Base-by-base conservation (phyloP, 2,329 filamentous ascomycete species). In the Cercospora sp. region DNA sequence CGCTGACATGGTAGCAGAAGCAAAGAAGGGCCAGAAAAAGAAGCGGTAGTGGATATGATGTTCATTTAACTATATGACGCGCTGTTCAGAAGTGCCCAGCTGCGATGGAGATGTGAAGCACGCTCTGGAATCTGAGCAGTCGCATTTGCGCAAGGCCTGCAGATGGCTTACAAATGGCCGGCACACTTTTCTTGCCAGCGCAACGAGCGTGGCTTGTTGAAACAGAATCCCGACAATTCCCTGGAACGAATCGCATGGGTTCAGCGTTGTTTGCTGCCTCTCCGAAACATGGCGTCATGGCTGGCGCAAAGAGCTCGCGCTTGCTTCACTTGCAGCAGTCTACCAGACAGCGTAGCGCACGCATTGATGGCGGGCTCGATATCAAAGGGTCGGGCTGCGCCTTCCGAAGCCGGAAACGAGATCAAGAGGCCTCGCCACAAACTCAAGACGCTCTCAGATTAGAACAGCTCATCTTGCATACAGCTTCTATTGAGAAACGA, bases 1-100 rank as follows among this genome's bases (percentile, higher is more conserved):
- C 61, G 79, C 80, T 74, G 76, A 70, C 10, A 21, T 21, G 5
- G 4, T 2, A 43, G 34, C 58, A 67, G 40, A 58, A 63, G 58
- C 69, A 43, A 37, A 32, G 57, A 60, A 67, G 5, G 79, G 78
- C 63, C 84, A 84, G 78, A 82, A 81, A 75, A 82, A 79, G 78
- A 82, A 71, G 69, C 64, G 71, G 37, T 79, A 75, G 63, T 16
- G 32, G 18, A 9, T 2, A 59, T 37, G 30, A 59, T 28, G 28
- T 6, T 28, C 55, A 37, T 6, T 3, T 2, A 58, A 58, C 16
- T 24, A 16, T 2, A n/a, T 7, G 2, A 53, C 24, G 10, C 49
- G 21, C 21, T 8, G 13, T 30, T 2, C 13, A 53, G 21, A 30
- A 16, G 13, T 8, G 49, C 24, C 26, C 49, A 53, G 24, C 24